Evolutionary conservation across 441 rosid species (phyloP), one percentile per base, ranked within the genome.

Genomic region (Aleurites moluccanus): DNA sequence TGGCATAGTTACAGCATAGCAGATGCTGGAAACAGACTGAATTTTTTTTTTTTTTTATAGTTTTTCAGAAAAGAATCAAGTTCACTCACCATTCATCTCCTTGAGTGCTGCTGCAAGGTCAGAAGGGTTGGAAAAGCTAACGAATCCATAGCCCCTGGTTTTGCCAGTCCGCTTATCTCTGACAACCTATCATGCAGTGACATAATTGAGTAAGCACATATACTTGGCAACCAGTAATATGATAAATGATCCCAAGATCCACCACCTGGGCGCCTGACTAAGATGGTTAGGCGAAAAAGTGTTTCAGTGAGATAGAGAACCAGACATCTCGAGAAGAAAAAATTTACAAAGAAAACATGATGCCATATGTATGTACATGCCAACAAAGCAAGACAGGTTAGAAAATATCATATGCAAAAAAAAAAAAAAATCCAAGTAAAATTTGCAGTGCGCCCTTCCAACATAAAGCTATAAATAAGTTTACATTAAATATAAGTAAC

Each of bases 111-210:
- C 99, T 13, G 98, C 98, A 50, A 93, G 87, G 85, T 93, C 98
- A 13, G 93, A 72, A 65, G 91, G 92, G 75, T 82, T 95, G 63
- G 86, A 83, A 85, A 95, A 91, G 92, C 98, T 93, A 79, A 95
- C 92, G 84, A 95, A 95, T 21, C 99, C 99, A 78, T 88, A 95
- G 62, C 99, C 99, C 82, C 88, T 95, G 59, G 98, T 95, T 85
- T 95, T 95, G 33, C 99, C 97, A 6, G 97, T 93, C 60, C 97
- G 85, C 86, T 95, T 95, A 78, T 95, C 98, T 83, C 99, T 89
- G 23, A 93, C 93, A 69, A 95, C 98, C 99, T 95, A 79, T 64
- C 53, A 77, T 61, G 60, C 45, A 40, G 33, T 50, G 6, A 47
- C 27, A 59, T 38, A 30, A 49, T 72, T 16, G 50, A 20, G 42